These are phyloP conservation scores for Fusarium multiceps DNA, from an alignment of 2,329 filamentous ascomycete species.

Conservation along the genomic window DNA sequence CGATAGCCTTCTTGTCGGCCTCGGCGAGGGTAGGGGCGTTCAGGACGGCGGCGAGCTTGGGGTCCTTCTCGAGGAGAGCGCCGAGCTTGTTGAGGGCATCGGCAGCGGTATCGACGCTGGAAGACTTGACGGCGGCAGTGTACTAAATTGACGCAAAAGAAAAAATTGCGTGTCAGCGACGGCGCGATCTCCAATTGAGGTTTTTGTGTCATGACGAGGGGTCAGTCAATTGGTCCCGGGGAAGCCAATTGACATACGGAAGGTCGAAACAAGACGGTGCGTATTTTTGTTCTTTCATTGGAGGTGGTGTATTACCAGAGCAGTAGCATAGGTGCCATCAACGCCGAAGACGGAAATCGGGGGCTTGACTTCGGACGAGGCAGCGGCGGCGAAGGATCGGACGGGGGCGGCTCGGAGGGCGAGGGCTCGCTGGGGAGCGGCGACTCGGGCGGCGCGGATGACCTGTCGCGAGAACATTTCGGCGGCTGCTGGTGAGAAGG, in stretches of 20 bases:
- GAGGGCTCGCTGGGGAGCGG: constrained; percentile 68
- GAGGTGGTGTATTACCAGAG: constrained; percentile 78
- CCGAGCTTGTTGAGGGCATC: constrained; percentile 79
- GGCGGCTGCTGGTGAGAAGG: constrained; percentile 34
- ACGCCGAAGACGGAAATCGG: constrained; percentile 93
- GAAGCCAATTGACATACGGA: constrained; percentile 38
- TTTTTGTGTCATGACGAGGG: constrained; percentile 34
- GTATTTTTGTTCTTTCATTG: neutral
- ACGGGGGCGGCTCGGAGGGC: constrained; percentile 61
- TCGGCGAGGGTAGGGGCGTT: constrained; percentile 80
- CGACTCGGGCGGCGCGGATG: constrained; percentile 66
- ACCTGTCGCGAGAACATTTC: constrained; percentile 71
- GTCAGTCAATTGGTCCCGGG: constrained; percentile 3
- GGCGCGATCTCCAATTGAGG: constrained; percentile 40
- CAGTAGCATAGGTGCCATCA: constrained; percentile 98
- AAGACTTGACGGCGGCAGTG: constrained; percentile 92
- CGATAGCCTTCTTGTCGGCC: constrained; percentile 85
- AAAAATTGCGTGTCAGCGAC: constrained; percentile 42
- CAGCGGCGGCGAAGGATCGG: constrained; percentile 83
- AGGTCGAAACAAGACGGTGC: constrained; percentile 4
- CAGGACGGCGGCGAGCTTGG: constrained; percentile 82
- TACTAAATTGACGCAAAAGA: constrained; percentile 72
- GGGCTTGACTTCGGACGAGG: constrained; percentile 77
- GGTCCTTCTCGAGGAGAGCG: constrained; percentile 80
- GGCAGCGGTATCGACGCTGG: constrained; percentile 84